Conservation (phyloP, 305 asterid species). For the Solanum hybrid region DNA sequence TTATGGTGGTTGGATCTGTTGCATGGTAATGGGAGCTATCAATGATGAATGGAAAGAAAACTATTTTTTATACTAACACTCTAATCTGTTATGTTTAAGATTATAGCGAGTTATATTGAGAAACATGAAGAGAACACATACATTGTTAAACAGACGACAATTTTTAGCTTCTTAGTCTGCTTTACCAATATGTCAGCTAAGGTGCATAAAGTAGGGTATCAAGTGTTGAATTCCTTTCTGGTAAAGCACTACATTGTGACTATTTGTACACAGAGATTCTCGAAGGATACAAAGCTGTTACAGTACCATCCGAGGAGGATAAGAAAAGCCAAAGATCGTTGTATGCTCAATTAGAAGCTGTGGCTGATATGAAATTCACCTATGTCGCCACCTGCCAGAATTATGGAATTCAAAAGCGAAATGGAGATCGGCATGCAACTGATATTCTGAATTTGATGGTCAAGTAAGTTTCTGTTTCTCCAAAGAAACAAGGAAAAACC, state of each 20-base stretch:
- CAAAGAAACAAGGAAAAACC: not conserved
- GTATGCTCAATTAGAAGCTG: conserved; percentile 85
- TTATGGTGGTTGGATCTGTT: not conserved
- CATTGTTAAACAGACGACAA: not conserved
- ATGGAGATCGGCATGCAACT: conserved; percentile 98
- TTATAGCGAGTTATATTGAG: not conserved
- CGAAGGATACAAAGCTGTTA: conserved; percentile 74
- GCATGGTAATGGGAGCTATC: not conserved
- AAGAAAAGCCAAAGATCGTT: conserved; percentile 89
- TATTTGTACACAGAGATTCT: conserved; percentile 52
- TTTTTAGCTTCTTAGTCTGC: not conserved
- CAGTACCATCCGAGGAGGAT: conserved; percentile 72
- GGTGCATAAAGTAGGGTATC: not conserved
- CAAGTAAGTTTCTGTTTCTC: conserved; percentile 53
- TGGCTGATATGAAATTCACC: conserved; percentile 98
- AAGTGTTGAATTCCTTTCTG: not conserved
- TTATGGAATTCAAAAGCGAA: conserved; percentile 92
- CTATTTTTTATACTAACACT: not conserved
- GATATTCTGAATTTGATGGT: conserved; percentile 98
- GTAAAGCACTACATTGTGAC: not conserved
- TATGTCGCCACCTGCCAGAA: conserved; percentile 98
- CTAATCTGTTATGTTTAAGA: not conserved
- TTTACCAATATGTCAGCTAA: not conserved
- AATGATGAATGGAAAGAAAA: not conserved
- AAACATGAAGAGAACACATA: not conserved